A percentile compares a stretch with the other conserved stretches of the same genome.
These are phyloP conservation scores for Cladophialophora yegresii DNA, from an alignment of 2,329 filamentous ascomycete species.

Conservation along the genomic window DNA sequence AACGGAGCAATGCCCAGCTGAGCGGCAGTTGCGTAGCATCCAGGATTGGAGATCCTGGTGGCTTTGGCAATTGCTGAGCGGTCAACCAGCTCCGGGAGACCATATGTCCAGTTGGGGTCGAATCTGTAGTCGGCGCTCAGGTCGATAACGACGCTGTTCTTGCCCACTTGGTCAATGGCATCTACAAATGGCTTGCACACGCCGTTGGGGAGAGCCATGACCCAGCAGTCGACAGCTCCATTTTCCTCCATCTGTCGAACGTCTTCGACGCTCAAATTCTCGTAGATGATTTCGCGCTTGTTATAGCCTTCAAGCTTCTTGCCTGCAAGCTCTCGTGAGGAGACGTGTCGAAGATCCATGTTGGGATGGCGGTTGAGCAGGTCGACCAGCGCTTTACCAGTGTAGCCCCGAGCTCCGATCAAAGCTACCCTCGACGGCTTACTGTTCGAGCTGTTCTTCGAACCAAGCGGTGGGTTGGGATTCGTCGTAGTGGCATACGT, in stretches of 20 bases:
- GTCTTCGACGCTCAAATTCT: conserved; percentile 85
- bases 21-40: conserved; percentile 91
- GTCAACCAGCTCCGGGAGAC: conserved; percentile 80
- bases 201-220: conserved; percentile 94
- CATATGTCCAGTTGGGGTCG: conserved; percentile 81
- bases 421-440: conserved; percentile 78
- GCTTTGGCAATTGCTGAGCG: conserved; percentile 75
- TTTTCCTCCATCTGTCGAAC: conserved; percentile 80
- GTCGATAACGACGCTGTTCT: conserved; percentile 79
- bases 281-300: conserved; percentile 89
- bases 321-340: conserved; percentile 86
- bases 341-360: conserved; percentile 88
- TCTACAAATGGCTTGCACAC: conserved; percentile 94
- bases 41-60: conserved; percentile 85
- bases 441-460: conserved; percentile 82
- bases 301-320: conserved; percentile 85
- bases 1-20: conserved; percentile 86
- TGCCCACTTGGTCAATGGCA: conserved; percentile 72
- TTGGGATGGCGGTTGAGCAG: conserved; percentile 84
- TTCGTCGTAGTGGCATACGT: conserved; percentile 60
- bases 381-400: conserved; percentile 84
- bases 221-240: conserved; percentile 90
- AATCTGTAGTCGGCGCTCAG: conserved; percentile 97
- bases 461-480: conserved; percentile 85
- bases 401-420: conserved; percentile 91